Evolutionary conservation across 2,329 filamentous ascomycete genomes (phyloP).

Genomic region (Fusarium illudens): DNA sequence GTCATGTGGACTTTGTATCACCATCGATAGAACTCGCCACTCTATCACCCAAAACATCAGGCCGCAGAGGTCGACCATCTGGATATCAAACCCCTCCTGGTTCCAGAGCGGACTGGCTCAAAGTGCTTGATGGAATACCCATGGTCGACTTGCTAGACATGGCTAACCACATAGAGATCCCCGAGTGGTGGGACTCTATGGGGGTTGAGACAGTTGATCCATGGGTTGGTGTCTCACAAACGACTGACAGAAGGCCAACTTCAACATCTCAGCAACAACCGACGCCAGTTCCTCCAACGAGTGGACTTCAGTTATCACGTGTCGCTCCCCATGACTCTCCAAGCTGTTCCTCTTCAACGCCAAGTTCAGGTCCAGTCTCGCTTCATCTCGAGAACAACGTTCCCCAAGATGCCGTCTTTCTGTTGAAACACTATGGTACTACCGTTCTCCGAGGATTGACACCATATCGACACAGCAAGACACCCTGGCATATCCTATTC

Average conservation of each 20-base stretch:
- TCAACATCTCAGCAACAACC: background rate
- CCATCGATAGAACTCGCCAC: background rate
- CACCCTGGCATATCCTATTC: constrained; percentile 27
- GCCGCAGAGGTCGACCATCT: background rate
- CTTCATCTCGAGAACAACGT: background rate
- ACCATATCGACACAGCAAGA: constrained; percentile 29
- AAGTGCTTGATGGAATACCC: background rate
- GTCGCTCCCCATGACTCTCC: background rate
- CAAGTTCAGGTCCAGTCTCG: background rate
- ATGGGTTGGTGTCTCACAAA: background rate
- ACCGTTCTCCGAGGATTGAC: constrained; percentile 23
- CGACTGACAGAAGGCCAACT: background rate
- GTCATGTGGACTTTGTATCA: background rate
- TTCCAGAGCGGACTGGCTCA: background rate
- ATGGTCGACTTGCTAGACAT: background rate
- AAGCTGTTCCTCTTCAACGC: background rate
- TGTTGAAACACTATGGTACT: constrained; percentile 22
- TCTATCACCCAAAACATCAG: background rate
- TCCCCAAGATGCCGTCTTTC: constrained; percentile 16
- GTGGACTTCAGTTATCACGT: background rate
- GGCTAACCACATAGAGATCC: background rate
- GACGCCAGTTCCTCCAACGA: background rate
- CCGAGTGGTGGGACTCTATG: constrained; percentile 21
- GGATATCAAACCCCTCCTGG: background rate
- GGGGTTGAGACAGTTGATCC: background rate